phyloP scores from a whole-genome alignment of 2,329 filamentous ascomycete species.

The Aspergillus neotritici region DNA sequence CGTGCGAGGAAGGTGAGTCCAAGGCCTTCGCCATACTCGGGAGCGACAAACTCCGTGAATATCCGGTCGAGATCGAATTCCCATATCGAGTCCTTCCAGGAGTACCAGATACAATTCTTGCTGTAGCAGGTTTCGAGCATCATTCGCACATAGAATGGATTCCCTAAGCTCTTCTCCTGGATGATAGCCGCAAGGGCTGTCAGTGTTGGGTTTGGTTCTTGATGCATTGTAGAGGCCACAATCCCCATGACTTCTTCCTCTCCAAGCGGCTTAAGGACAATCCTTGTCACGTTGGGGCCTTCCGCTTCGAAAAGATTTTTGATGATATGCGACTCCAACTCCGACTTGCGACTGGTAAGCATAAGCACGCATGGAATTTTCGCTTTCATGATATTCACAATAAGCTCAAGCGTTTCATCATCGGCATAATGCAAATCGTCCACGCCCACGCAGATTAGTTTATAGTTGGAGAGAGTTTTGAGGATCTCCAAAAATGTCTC shows the following conservation, averaged over 20 bases:
- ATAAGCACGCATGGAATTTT: slow-evolving; percentile 78
- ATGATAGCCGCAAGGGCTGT: slow-evolving; percentile 75
- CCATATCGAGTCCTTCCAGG: slow-evolving; percentile 78
- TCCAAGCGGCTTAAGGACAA: slow-evolving; percentile 65
- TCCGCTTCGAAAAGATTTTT: slow-evolving; percentile 40
- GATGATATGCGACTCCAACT: slow-evolving; percentile 48
- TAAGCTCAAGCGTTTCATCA: slow-evolving; percentile 75
- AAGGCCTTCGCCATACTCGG: slow-evolving; percentile 71
- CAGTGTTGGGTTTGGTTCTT: slow-evolving; percentile 62
- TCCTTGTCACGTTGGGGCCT: slow-evolving; percentile 58
- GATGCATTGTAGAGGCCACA: slow-evolving; percentile 73
- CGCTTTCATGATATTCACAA: slow-evolving; percentile 71
- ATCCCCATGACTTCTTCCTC: slow-evolving; percentile 79
- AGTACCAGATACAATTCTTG: slow-evolving; percentile 85
- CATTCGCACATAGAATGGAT: slow-evolving; percentile 85
- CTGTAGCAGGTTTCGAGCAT: slow-evolving; percentile 84
- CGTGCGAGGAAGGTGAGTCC: slow-evolving; percentile 77
- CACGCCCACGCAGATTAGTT: slow-evolving; percentile 80
- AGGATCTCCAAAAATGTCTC: slow-evolving; percentile 84
- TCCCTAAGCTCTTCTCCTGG: slow-evolving; percentile 81
- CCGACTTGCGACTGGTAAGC: slow-evolving; percentile 67
- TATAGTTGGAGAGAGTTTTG: slow-evolving; percentile 72
- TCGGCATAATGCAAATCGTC: slow-evolving; percentile 92
- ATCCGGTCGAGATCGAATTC: slow-evolving; percentile 78
- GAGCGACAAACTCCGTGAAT: slow-evolving; percentile 76